Conservation (phyloP, 805 yeast genomes). For the Hanseniaspora occidentalis region DNA sequence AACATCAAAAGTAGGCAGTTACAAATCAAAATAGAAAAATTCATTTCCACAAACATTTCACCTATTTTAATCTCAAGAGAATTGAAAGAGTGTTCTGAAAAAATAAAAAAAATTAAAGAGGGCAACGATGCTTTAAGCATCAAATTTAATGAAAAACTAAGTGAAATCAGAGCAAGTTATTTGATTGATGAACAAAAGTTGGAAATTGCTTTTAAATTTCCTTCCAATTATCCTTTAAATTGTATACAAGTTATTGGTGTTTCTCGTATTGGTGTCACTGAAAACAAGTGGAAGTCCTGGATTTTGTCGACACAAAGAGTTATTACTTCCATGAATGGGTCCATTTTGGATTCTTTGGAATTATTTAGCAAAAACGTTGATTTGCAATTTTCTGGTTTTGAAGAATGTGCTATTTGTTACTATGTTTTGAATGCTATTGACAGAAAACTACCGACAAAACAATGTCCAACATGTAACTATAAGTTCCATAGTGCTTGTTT, state of each 20-base stretch:
- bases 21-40: slow-evolving; percentile 47
- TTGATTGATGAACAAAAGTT: slow-evolving; percentile 77
- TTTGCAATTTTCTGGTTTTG: slow-evolving; percentile 83
- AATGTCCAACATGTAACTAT: slow-evolving; percentile 82
- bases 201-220: slow-evolving; percentile 67
- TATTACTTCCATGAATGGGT: slow-evolving; percentile 61
- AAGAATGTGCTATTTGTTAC: slow-evolving; percentile 95
- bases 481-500: slow-evolving; percentile 93
- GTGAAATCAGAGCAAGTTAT: slow-evolving; percentile 63
- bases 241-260: slow-evolving; percentile 69
- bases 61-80: slow-evolving; percentile 50
- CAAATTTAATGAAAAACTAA: slow-evolving; percentile 44
- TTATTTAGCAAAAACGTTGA: slow-evolving; percentile 48
- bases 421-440: slow-evolving; percentile 78
- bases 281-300: slow-evolving; percentile 93
- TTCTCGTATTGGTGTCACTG: slow-evolving; percentile 75
- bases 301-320: slow-evolving; percentile 78
- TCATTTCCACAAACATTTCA: slow-evolving; percentile 49
- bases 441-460: slow-evolving; percentile 78
- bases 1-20: slow-evolving; percentile 55
- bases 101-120: slow-evolving; percentile 26
- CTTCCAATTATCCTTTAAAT: slow-evolving; percentile 65
- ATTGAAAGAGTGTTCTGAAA: slow-evolving; percentile 34
- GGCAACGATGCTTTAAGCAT: slow-evolving; percentile 36
- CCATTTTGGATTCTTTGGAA: slow-evolving; percentile 33